Evolutionary conservation across 768 basidiomycete genomes (phyloP).

Genomic region (Plicaturopsis crispa): DNA sequence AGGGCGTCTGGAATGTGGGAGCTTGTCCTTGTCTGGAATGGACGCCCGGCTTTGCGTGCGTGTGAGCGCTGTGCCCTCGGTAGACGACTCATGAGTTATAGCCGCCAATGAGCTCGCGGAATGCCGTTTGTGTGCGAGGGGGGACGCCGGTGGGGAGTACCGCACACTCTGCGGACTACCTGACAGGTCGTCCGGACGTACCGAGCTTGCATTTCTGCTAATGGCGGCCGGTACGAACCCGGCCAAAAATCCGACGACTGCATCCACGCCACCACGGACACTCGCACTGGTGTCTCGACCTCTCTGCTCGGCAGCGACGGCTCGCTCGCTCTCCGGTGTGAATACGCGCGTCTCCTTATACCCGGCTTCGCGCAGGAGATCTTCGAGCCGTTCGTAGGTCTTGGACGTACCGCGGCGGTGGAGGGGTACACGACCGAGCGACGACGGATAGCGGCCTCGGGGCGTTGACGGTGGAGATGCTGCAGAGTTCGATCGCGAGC

Average conservation of each 20-base stretch:
- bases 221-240: slow-evolving; percentile 44
- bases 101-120: neutral
- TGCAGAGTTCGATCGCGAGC: slow-evolving; percentile 31
- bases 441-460: slow-evolving; percentile 45
- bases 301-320: slow-evolving; percentile 19
- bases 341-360: slow-evolving; percentile 90
- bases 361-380: slow-evolving; percentile 79
- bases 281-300: slow-evolving; percentile 26
- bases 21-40: too few relatives aligned
- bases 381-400: slow-evolving; percentile 79
- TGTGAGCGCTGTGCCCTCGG: neutral
- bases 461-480: slow-evolving; percentile 27
- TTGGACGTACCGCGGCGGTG: slow-evolving; percentile 74
- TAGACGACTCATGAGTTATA: neutral
- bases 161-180: neutral
- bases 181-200: slow-evolving; percentile 6
- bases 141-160: slow-evolving; percentile 25
- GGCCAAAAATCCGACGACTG: slow-evolving; percentile 60
- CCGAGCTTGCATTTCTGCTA: slow-evolving; percentile 14
- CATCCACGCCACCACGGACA: slow-evolving; percentile 35
- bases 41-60: neutral
- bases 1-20: neutral
- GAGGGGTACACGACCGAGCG: slow-evolving; percentile 61
- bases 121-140: slow-evolving; percentile 18
- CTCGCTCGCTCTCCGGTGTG: slow-evolving; percentile 72